These are phyloP conservation scores for Colletotrichum lupini DNA, from an alignment of 2,329 filamentous ascomycete genomes.

Conservation along the genomic window DNA sequence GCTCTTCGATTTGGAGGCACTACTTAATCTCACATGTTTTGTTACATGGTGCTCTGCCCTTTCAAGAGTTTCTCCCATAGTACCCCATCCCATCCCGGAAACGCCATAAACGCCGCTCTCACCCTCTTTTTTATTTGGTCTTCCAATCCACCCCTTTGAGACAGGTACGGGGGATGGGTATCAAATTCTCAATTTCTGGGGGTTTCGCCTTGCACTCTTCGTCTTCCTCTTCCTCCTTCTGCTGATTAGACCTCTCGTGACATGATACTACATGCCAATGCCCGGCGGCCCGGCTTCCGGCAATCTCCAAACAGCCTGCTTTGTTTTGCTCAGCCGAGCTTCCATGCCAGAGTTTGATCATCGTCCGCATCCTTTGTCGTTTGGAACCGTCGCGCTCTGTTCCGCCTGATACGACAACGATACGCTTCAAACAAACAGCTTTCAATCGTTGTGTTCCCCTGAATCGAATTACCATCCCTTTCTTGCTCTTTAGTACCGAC, in stretches of 20 bases:
- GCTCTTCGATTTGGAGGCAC: conserved; percentile 7
- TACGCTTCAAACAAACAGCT: background rate
- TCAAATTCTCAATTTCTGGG: background rate
- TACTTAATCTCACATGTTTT: conserved; percentile 6
- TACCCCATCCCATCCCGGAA: background rate
- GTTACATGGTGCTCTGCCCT: conserved; percentile 20
- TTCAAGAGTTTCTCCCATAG: background rate
- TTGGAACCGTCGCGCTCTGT: too few relatives aligned
- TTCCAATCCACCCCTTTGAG: background rate
- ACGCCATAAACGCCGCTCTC: conserved; percentile 29
- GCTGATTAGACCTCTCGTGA: background rate
- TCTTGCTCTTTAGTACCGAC: conserved; percentile 66
- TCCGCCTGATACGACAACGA: too few relatives aligned
- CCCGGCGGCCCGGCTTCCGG: background rate
- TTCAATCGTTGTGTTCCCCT: background rate
- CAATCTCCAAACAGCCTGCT: too few relatives aligned
- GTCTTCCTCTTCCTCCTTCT: background rate
- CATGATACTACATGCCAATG: too few relatives aligned
- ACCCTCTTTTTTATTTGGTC: background rate
- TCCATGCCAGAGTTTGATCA: too few relatives aligned
- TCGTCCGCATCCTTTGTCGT: too few relatives aligned
- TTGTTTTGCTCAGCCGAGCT: too few relatives aligned
- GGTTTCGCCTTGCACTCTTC: background rate
- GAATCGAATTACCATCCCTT: background rate
- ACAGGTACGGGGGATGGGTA: background rate